phyloP scores from a whole-genome alignment of 495 filamentous ascomycete species.

The Friedmanniomyces simplex region DNA sequence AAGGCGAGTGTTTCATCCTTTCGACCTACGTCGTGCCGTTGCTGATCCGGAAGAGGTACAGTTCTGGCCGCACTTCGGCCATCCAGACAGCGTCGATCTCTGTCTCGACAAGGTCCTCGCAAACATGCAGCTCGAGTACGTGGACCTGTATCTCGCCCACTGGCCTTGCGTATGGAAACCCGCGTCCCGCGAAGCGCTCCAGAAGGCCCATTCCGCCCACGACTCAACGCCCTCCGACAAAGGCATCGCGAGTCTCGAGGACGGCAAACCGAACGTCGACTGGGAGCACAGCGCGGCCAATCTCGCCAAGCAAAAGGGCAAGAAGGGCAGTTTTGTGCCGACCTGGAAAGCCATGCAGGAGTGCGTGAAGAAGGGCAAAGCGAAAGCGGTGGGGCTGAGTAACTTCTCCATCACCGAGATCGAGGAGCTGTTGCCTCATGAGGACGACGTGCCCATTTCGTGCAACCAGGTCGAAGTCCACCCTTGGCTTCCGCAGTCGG shows the following conservation, averaged over 20 bases:
- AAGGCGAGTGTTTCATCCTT: conserved; percentile 28
- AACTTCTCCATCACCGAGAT: conserved; percentile 40
- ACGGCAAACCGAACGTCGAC: conserved; percentile 16
- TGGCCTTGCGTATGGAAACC: conserved; percentile 40
- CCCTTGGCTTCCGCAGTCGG: conserved; percentile 22
- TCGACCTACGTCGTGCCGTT: conserved; percentile 17
- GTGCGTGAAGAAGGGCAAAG: conserved; percentile 45
- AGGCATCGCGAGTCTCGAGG: neutral
- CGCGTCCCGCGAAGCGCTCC: conserved; percentile 1
- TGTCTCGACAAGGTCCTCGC: conserved; percentile 43
- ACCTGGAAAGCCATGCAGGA: conserved; percentile 45
- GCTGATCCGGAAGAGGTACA: neutral
- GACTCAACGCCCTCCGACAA: neutral
- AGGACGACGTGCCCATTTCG: conserved; percentile 7
- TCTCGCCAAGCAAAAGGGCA: conserved; percentile 1
- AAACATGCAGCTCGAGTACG: conserved; percentile 50
- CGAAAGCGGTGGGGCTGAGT: conserved; percentile 49
- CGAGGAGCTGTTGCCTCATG: conserved; percentile 15
- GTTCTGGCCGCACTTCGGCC: conserved; percentile 21
- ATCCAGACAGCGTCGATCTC: conserved; percentile 35
- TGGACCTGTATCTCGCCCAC: conserved; percentile 64
- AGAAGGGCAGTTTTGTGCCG: conserved; percentile 18
- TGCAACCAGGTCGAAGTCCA: conserved; percentile 24
- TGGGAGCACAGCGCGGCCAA: conserved; percentile 8
- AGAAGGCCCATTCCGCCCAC: conserved; percentile 4